Base-by-base conservation (phyloP, 108 stramenopile species). In the Chaetoceros tenuissimus region DNA sequence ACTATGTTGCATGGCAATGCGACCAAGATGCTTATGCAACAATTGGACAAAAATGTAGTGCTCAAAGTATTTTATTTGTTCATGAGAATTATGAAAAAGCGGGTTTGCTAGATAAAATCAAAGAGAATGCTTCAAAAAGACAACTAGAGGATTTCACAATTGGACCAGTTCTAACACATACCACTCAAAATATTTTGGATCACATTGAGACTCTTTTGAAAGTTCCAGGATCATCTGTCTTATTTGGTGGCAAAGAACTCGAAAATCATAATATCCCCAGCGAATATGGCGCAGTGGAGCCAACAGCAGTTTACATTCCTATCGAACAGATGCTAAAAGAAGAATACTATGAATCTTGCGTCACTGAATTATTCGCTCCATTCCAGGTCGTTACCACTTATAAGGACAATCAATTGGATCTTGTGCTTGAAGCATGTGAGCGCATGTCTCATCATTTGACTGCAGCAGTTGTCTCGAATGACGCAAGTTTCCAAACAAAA, bases 21-120 rank as follows among this genome's bases (percentile, higher is more conserved):
- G 98, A 98, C 68, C 98, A 98, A 71, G 98, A 98, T 74, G 98
- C 98, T 20, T 98, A 98, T 67, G 96, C 95, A 2, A 79, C 73
- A 46, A 72, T 79, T 27, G 98, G 98, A 20, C 98, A 99, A 78
- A 99, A 99, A 84, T 99, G 98, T 67, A 95, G 94, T 0, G 98
- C 98, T 3, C 94, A 99, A 69, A 93, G 91, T 28, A 94, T 96
- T 43, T 72, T 94, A 31, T 97, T 99, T 71, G 72, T 85, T 30
- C 96, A 99, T 67, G 84, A 94, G 49, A 97, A 94, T 64, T 97
- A 94, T 92, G 74, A 74, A 52, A 52, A 65, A 45, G 73, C 78
- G n/a, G 95, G 92, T 46, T 53, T 99, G 56, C 46, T 91, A 22
- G 85, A 89, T 0, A 84, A 89, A 57, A 65, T 99, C 30, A 67